Percentiles rank a stretch among this genome's conserved stretches.
phyloP scores from a whole-genome alignment of 2,329 filamentous ascomycete genomes.

The Diaporthe ilicicola region DNA sequence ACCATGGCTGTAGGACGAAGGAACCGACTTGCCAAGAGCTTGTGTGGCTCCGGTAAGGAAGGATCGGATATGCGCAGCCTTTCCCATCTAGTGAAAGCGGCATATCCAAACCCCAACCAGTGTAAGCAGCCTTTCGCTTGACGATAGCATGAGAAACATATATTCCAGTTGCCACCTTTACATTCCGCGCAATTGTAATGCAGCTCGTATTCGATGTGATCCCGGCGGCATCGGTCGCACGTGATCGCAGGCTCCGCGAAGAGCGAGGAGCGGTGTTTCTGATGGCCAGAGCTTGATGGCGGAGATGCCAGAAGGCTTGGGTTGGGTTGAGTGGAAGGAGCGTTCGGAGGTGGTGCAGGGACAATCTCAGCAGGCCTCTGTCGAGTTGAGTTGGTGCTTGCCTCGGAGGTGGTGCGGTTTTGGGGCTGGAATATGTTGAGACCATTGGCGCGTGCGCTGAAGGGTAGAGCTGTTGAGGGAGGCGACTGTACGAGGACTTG shows the following conservation, averaged over 20 bases:
- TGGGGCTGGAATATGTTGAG: slow-evolving; percentile 34
- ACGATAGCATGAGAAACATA: slow-evolving; percentile 85
- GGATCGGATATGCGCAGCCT: slow-evolving; percentile 52
- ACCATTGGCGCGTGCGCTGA: slow-evolving; percentile 44
- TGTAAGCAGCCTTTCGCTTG: slow-evolving; percentile 78
- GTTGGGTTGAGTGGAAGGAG: slow-evolving; percentile 6
- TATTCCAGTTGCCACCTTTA: slow-evolving; percentile 74
- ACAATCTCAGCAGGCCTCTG: slow-evolving; percentile 39
- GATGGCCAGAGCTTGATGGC: slow-evolving; percentile 44
- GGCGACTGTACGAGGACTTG: slow-evolving; percentile 37
- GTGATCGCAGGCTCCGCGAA: slow-evolving; percentile 76
- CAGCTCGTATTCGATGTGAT: slow-evolving; percentile 83
- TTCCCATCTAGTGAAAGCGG: slow-evolving; percentile 74
- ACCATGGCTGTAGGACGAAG: slow-evolving; percentile 54
- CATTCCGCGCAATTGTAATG: slow-evolving; percentile 86
- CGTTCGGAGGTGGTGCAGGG: slow-evolving; percentile 32
- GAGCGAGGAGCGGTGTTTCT: slow-evolving; percentile 56
- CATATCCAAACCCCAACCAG: slow-evolving; percentile 88
- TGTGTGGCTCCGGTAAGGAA: slow-evolving; percentile 60
- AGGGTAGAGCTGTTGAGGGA: slow-evolving; percentile 43
- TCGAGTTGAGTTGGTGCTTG: slow-evolving; percentile 6
- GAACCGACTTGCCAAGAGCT: slow-evolving; percentile 67
- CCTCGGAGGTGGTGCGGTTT: slow-evolving; percentile 27
- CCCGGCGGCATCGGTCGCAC: slow-evolving; percentile 75
- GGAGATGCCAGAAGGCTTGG: slow-evolving; percentile 20